Base-by-base conservation (phyloP, 345 rosid species). In the Clausena lansium region DNA sequence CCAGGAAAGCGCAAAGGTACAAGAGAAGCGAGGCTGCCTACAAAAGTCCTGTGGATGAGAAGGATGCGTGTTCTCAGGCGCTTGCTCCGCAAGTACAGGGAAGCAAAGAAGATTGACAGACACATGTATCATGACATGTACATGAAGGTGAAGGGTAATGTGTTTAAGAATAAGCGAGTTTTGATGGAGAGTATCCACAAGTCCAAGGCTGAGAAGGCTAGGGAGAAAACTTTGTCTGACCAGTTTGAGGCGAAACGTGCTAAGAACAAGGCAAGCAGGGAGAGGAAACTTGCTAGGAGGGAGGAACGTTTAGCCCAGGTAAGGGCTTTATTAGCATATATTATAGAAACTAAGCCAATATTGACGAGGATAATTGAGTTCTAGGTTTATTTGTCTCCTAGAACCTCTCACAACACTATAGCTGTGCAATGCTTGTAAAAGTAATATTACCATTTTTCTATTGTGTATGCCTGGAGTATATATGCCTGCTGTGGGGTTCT, bases 51-150 rank as follows among this genome's bases (percentile, higher is more conserved):
- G 69, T 95, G 98, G 99, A 95, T 94, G 99, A 86, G 98, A 81
- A 95, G 98, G 82, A 88, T 95, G 98, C 90, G 97, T 59, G 97
- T 95, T 6, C 87, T 95, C 2, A 92, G 99, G 81, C 97, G 99
- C 73, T 82, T 95, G 36, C 91, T 95, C 36, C 88, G 94, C 69
- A 95, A 95, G 82, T 95, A 95, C 70, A 72, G 98, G 15, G 99
- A 95, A 77, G 54, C 97, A 0, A 94, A 94, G 89, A 95, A 95
- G 91, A 94, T 95, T 83, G 99, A 95, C 86, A 95, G 81, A 80
- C 99, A 95, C 76, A 95, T 95, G 98, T 95, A 95, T 83, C 99
- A 95, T 27, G 98, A 94, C 83, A 95, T 95, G 99, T 95, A 94
- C 94, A 94, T 95, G 99, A 92, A 83, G 81, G 98, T 92, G 55